These are phyloP conservation scores for Phalaenopsis hybrid DNA, from an alignment of 116 monocot genomes.

Conservation along the genomic window DNA sequence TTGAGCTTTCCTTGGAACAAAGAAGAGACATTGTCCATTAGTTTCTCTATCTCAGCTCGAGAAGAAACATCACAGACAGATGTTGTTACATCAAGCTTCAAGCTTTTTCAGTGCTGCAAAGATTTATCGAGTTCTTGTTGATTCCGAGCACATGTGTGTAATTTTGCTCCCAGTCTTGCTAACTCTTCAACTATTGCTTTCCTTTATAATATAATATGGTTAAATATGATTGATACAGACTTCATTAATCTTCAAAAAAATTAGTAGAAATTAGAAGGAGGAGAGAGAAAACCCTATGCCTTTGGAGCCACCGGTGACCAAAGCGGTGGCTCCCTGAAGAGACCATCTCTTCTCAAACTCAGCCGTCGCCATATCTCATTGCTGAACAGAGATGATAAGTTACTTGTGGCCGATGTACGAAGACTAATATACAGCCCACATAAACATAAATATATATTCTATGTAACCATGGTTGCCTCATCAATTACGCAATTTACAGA, in stretches of 20 bases:
- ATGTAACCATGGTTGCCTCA: too few relatives aligned
- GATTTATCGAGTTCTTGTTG: slow-evolving; percentile 22
- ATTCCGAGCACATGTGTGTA: slow-evolving; percentile 39
- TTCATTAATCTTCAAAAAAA: too few relatives aligned
- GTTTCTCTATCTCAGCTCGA: slow-evolving; percentile 15
- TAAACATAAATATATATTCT: too few relatives aligned
- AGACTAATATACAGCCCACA: too few relatives aligned
- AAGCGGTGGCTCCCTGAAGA: slow-evolving; percentile 24
- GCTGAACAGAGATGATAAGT: too few relatives aligned
- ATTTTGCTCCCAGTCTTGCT: slow-evolving; percentile 13
- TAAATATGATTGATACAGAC: too few relatives aligned
- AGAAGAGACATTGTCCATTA: slow-evolving; percentile 11
- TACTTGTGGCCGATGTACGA: too few relatives aligned
- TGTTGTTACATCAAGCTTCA: slow-evolving; percentile 13
- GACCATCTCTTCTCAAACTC: slow-evolving; percentile 18
- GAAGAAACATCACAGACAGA: not conserved
- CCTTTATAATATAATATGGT: not conserved
- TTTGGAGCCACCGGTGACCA: slow-evolving; percentile 33
- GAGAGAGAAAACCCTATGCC: slow-evolving; percentile 19
- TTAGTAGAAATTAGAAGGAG: too few relatives aligned
- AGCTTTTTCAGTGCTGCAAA: slow-evolving; percentile 20
- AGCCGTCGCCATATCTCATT: too few relatives aligned
- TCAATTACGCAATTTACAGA: too few relatives aligned
- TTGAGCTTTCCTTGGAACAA: slow-evolving; percentile 38
- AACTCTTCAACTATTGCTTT: slow-evolving; percentile 41